These are phyloP conservation scores for Carex pumila DNA, from an alignment of 176 grass and related monocot species.

Conservation along the genomic window DNA sequence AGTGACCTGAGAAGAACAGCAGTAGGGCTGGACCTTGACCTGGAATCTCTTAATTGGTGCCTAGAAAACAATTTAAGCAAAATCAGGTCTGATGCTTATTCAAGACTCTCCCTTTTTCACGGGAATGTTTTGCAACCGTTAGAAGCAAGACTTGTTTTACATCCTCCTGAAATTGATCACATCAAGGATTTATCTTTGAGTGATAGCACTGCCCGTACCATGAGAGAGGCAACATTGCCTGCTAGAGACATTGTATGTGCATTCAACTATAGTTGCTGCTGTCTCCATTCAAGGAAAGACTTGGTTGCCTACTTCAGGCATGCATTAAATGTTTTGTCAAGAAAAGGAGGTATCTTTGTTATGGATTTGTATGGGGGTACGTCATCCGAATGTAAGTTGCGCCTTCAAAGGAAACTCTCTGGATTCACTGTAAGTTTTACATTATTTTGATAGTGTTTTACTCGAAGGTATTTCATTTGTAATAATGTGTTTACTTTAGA, in stretches of 20 bases:
- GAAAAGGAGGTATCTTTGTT: constrained; percentile 77
- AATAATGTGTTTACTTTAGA: not conserved
- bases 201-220: constrained; percentile 15
- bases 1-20: constrained; percentile 67
- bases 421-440: constrained; percentile 61
- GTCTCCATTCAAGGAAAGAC: constrained; percentile 69
- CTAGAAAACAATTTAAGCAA: constrained; percentile 71
- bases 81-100: constrained; percentile 57
- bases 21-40: constrained; percentile 78
- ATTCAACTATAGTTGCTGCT: constrained; percentile 98
- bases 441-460: not conserved
- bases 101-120: constrained; percentile 73
- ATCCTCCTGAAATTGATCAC: constrained; percentile 25
- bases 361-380: constrained; percentile 93
- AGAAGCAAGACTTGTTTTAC: constrained; percentile 43
- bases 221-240: constrained; percentile 38
- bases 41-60: constrained; percentile 89
- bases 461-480: not conserved
- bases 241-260: constrained; percentile 91
- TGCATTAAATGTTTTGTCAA: constrained; percentile 55
- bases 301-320: constrained; percentile 83
- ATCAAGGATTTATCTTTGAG: constrained; percentile 35
- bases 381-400: constrained; percentile 82
- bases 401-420: constrained; percentile 62
- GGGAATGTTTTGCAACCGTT: constrained; percentile 74